Conservation (phyloP, 2,329 filamentous ascomycete species). For the Fusarium hostae region DNA sequence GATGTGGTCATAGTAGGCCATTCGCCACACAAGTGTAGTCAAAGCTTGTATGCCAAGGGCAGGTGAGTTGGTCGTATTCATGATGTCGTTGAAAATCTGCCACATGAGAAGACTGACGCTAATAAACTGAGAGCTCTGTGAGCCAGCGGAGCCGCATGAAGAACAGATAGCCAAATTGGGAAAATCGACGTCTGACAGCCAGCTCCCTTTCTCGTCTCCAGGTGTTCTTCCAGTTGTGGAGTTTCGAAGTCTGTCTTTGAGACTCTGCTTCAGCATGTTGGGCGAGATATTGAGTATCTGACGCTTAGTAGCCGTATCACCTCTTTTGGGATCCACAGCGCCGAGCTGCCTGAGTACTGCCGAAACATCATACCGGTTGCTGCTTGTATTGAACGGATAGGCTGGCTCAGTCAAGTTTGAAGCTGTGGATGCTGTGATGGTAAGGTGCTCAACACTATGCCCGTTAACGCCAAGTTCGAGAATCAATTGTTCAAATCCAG, state of each 20-base stretch:
- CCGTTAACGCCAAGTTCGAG: not conserved
- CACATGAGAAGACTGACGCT: too few species aligned
- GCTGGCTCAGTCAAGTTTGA: not conserved
- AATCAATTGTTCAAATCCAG: rapidly evolving
- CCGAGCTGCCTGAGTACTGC: not conserved
- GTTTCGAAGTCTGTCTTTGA: too few species aligned
- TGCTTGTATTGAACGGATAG: not conserved
- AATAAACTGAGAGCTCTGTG: too few species aligned
- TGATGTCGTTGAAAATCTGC: too few species aligned
- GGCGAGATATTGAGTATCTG: too few species aligned
- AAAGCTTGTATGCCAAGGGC: too few species aligned
- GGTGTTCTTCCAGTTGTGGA: too few species aligned
- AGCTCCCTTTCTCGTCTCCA: too few species aligned
- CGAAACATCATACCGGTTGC: not conserved
- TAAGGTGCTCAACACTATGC: not conserved
- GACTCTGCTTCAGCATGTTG: too few species aligned
- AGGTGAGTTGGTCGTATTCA: too few species aligned
- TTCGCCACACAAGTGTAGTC: not conserved
- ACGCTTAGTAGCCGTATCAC: too few species aligned
- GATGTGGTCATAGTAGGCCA: not conserved
- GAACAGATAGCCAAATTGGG: not conserved
- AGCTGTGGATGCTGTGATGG: not conserved
- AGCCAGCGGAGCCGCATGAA: not conserved
- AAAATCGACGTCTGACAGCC: not conserved
- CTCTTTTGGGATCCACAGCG: too few species aligned